Conservation (phyloP, 2,329 filamentous ascomycete genomes). For the Xylariales sp. region DNA sequence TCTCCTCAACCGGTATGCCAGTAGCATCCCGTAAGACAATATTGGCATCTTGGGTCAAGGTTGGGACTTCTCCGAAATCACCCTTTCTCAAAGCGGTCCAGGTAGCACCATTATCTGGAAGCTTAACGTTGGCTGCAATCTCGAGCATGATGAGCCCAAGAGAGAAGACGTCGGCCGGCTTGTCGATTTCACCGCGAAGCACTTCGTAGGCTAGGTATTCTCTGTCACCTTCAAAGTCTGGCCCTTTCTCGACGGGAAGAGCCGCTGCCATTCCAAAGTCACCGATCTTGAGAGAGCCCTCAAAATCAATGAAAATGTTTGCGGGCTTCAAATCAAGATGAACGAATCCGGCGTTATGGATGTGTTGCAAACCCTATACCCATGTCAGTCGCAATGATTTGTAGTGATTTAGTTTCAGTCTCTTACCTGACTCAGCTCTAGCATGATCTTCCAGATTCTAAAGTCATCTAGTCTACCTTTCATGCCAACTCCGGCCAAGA, state of each 20-base stretch:
- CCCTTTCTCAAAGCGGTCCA: constrained; percentile 89
- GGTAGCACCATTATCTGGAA: constrained; percentile 86
- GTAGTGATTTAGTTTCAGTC: constrained; percentile 8
- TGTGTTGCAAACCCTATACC: constrained; percentile 74
- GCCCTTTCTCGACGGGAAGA: constrained; percentile 70
- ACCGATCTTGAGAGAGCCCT: constrained; percentile 77
- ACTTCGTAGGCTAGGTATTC: constrained; percentile 96
- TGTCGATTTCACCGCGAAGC: constrained; percentile 78
- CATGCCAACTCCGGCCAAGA: constrained; percentile 75
- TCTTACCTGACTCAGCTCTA: constrained; percentile 77
- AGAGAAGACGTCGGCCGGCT: constrained; percentile 89
- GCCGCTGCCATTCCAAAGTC: constrained; percentile 79
- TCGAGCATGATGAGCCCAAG: constrained; percentile 93
- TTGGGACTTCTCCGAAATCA: constrained; percentile 83
- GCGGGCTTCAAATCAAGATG: constrained; percentile 83
- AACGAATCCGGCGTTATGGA: constrained; percentile 83
- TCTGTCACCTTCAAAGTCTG: constrained; percentile 90
- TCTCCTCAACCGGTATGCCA: constrained; percentile 56
- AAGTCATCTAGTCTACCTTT: constrained; percentile 92
- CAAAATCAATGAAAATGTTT: constrained; percentile 77
- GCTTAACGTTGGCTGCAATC: constrained; percentile 86
- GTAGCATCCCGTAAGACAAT: constrained; percentile 69
- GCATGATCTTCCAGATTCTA: constrained; percentile 94
- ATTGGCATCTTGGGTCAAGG: constrained; percentile 73
- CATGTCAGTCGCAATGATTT: constrained; percentile 10